Evolutionary conservation across 2,329 filamentous ascomycete species (phyloP), one percentile per base, ranked within the genome.

Genomic region (Hypoxylon sp.): DNA sequence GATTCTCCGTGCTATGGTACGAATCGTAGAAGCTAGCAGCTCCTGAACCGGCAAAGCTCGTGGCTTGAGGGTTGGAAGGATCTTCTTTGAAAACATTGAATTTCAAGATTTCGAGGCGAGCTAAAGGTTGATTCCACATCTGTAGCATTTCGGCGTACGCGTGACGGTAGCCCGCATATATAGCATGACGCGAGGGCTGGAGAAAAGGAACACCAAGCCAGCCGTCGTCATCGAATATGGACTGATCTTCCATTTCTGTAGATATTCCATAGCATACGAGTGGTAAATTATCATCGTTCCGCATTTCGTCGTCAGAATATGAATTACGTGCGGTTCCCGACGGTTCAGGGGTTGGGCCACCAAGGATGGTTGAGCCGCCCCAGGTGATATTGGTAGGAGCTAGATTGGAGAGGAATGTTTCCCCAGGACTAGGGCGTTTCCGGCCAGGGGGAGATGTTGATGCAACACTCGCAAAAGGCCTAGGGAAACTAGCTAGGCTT

Each of bases 131-230:
- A 1, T 84, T 82, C 90, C 90, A 92, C 79, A 88, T 86, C 70
- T 90, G 89, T 3, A 92, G 83, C 79, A 92, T 85, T 77, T 91
- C 88, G n/a, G 90, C 89, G 72, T 92, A 92, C 0, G 86, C 84
- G 66, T 88, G 86, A 37, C 90, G 86, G 74, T 91, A 92, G 72
- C 82, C 83, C n/a, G 85, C 83, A 70, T 89, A 89, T 19, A 85
- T 76, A 3, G 81, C 76, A 4, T 80, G 77, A n/a, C 83, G 83
- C 31, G 76, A 81, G 3, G 84, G 80, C 47, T 90, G 85, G 14
- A 92, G 81, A 2, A 92, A 78, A 3, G 90, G 86, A 2, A 85
- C 83, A 19, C 82, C 84, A 74, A 91, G 83, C 83, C 88, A 91
- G 11, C 89, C 89, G 73, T 92, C 90, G 57, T 91, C 89, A 70